Base-by-base conservation (phyloP, 2,329 filamentous ascomycete species). In the Botrytis paeoniae region DNA sequence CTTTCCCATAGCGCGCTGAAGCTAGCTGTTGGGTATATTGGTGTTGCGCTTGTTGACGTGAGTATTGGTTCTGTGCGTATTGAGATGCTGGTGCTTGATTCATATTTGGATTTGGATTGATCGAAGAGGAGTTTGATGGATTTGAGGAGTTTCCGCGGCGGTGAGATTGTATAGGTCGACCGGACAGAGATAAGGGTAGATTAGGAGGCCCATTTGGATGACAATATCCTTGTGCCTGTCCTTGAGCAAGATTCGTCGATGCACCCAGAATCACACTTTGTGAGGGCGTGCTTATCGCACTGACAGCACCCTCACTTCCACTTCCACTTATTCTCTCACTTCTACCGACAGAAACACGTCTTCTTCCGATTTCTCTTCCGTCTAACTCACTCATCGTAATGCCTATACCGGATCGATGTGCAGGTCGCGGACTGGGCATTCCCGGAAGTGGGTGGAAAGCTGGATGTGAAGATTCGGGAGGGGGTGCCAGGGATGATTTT, bases 311-410 rank as follows among this genome's bases (percentile, higher is more conserved):
- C 6, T 68, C 48, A 16, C 68, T 69, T 14, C n/a, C 20, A 45
- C 20, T 63, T 35, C n/a, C 60, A 69, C n/a, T 39, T 10, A 39
- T 20, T 29, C 41, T 57, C 22, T 43, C 29, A n/a, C 35, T 29
- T n/a, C 32, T 39, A 16, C 43, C 39, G 1, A 39, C 14, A 20
- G 41, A 43, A 25, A 22, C 9, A 41, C 2, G 4, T 70, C 69
- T 41, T n/a, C 25, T 68, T n/a, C 65, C 65, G 4, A 69, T 29
- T n/a, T 57, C 51, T 1, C 51, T 39, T 5, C 37, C 45, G 48
- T 72, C 63, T 12, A 72, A 41, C 39, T 72, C 70, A 61, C 48
- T 72, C n/a, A 69, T 60, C 12, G 63, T 69, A 32, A 69, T 69
- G 3, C 6, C 18, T 16, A 32, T 39, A 6, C 35, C 20, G 22